Conservation (phyloP, 257 asterid species). For the Anisodus tanguticus region DNA sequence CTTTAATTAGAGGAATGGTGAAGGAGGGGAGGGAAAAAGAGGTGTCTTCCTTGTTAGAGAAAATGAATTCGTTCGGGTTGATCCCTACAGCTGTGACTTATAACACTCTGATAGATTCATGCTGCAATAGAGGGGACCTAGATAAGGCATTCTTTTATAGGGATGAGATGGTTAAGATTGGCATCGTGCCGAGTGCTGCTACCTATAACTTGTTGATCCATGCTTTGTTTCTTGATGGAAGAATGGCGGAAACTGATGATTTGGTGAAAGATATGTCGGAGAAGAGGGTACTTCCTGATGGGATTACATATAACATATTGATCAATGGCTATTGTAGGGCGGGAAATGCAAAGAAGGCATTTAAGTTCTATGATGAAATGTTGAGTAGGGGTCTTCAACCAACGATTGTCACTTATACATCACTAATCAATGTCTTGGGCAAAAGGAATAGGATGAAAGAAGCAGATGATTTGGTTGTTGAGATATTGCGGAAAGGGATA, state of each 20-base stretch:
- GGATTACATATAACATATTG: slow-evolving; percentile 54
- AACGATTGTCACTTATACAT: slow-evolving; percentile 51
- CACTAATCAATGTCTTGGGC: slow-evolving; percentile 55
- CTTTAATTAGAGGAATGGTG: slow-evolving; percentile 49
- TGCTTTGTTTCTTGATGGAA: slow-evolving; percentile 48
- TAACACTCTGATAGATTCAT: slow-evolving; percentile 56
- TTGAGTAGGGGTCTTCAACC: slow-evolving; percentile 52
- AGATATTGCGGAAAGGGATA: slow-evolving; percentile 45
- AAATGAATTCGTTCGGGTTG: slow-evolving; percentile 54
- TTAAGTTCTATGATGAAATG: slow-evolving; percentile 57
- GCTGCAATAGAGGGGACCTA: slow-evolving; percentile 52
- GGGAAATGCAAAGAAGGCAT: slow-evolving; percentile 51
- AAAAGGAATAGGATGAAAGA: slow-evolving; percentile 54
- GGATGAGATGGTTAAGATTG: slow-evolving; percentile 59
- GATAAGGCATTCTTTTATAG: slow-evolving; percentile 50
- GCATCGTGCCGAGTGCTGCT: slow-evolving; percentile 48
- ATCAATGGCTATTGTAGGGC: slow-evolving; percentile 53
- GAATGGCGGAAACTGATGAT: slow-evolving; percentile 41
- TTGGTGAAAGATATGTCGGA: slow-evolving; percentile 54
- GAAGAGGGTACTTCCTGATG: slow-evolving; percentile 51
- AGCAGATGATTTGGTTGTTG: slow-evolving; percentile 53
- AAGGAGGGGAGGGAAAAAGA: slow-evolving; percentile 45
- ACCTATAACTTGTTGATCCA: slow-evolving; percentile 62
- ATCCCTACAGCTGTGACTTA: slow-evolving; percentile 54
- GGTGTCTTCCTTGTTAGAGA: slow-evolving; percentile 51